Base-by-base conservation (phyloP, 164 flowering plant species). In the Tetrastigma voinierianum region DNA sequence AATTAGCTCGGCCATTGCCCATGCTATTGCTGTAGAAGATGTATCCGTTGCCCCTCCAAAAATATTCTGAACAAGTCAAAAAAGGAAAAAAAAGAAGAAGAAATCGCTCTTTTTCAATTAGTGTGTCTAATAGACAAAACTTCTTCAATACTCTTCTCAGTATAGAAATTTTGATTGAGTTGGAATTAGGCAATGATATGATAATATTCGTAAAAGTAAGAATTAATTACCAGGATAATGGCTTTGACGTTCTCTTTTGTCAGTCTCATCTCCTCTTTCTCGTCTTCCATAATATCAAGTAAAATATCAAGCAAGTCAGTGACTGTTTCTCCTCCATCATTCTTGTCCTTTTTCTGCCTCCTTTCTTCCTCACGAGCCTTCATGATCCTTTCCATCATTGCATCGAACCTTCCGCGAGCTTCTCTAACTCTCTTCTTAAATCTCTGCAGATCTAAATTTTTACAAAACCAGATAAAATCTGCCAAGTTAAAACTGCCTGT, bases 351-450 rank as follows among this genome's bases (percentile, higher is more conserved):
- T 12, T 20, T 66, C 32, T 45, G 54, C 44, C n/a, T 72, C 65
- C 67, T 44, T 8, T 18, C 51, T 18, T 68, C 58, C 47, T 72
- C 57, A 18, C 69, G 74, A 60, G 69, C 68, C 64, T 57, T 65
- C 2, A 76, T 73, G 51, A 82, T 75, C 70, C 66, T 73, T 59
- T 80, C 87, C 72, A 76, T 65, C 72, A 84, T 18, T 0, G 3
- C 19, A 55, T 78, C 81, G 59, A 64, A 84, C 57, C 64, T n/a
- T 9, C 18, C 45, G 0, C 58, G 21, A 9, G 32, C 32, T 24
- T 2, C 32, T 1, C 2, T 4, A 24, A 4, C 4, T 4, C 32
- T 24, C 32, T 24, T 24, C 1, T 4, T 2, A 24, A 1, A 4
- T 4, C 32, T 4, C 32, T 24, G 32, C 32, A 24, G 2, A 24